A percentile compares a stretch with the other conserved stretches of the same genome.
phyloP scores from a whole-genome alignment of 495 filamentous ascomycete species.

The Chaetomium cochliodes region DNA sequence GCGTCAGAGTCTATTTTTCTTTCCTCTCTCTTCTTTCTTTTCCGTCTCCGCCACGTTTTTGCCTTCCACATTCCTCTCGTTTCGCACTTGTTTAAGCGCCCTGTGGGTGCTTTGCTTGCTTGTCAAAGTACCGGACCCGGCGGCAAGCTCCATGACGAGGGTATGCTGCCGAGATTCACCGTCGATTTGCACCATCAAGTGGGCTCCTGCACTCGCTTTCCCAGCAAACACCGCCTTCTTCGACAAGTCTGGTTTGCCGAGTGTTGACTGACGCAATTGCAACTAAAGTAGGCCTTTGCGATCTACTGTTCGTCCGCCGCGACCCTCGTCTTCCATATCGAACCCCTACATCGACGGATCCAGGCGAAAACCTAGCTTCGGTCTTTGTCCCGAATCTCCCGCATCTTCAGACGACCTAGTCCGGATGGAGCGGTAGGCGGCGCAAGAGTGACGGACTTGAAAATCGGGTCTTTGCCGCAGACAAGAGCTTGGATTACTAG shows the following conservation, averaged over 20 bases:
- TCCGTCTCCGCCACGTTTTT: background rate
- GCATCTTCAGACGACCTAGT: slow-evolving; percentile 11
- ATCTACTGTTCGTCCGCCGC: background rate
- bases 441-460: slow-evolving; percentile 10
- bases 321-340: background rate
- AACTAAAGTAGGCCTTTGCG: slow-evolving; percentile 10
- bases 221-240: background rate
- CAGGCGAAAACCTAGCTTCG: background rate
- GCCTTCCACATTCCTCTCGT: background rate
- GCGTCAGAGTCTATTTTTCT: background rate
- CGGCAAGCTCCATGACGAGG: slow-evolving; percentile 14
- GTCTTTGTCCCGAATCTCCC: slow-evolving; percentile 18
- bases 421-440: slow-evolving; percentile 19
- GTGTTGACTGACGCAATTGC: slow-evolving; percentile 7
- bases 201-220: background rate
- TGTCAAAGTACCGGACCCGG: background rate
- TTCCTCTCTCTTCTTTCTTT: background rate
- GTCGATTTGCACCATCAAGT: slow-evolving; percentile 4
- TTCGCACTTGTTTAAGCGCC: background rate
- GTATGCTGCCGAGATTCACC: slow-evolving; percentile 13
- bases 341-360: slow-evolving; percentile 7
- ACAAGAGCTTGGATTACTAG: background rate
- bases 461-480: slow-evolving; percentile 11
- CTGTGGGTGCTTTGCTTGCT: background rate
- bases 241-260: background rate